Conservation (phyloP, 2,329 filamentous ascomycete genomes). For the Didymella segeticola region DNA sequence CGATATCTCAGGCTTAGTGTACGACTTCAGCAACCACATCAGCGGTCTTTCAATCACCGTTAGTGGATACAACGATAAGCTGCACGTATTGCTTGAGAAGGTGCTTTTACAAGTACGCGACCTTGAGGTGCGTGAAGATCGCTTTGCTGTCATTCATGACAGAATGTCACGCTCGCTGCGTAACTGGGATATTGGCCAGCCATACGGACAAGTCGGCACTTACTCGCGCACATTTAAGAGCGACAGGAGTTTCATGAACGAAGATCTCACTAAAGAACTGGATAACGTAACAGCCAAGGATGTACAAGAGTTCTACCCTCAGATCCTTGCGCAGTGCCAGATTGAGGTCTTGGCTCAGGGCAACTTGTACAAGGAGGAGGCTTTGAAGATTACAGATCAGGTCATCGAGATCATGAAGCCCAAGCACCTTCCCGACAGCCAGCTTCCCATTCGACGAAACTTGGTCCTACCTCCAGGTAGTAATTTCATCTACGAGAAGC, state of each 20-base stretch:
- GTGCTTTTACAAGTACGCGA: slow-evolving; percentile 85
- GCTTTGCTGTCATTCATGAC: slow-evolving; percentile 92
- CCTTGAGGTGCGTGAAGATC: slow-evolving; percentile 81
- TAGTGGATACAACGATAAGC: slow-evolving; percentile 95
- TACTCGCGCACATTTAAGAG: slow-evolving; percentile 81
- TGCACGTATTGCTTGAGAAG: slow-evolving; percentile 87
- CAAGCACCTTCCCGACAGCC: slow-evolving; percentile 72
- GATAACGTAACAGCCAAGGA: slow-evolving; percentile 75
- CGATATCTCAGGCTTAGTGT: slow-evolving; percentile 87
- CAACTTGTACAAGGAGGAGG: slow-evolving; percentile 94
- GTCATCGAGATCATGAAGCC: slow-evolving; percentile 80
- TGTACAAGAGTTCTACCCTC: slow-evolving; percentile 77
- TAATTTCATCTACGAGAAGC: slow-evolving; percentile 83
- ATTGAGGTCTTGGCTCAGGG: slow-evolving; percentile 90
- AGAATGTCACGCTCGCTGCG: slow-evolving; percentile 76
- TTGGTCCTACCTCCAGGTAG: slow-evolving; percentile 78
- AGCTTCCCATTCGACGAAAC: slow-evolving; percentile 81
- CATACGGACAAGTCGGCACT: slow-evolving; percentile 85
- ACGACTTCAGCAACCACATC: slow-evolving; percentile 75
- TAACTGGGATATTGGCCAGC: slow-evolving; percentile 87
- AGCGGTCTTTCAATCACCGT: slow-evolving; percentile 80
- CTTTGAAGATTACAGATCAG: slow-evolving; percentile 81
- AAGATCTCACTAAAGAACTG: slow-evolving; percentile 80
- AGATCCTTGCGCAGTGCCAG: slow-evolving; percentile 81
- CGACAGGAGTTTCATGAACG: slow-evolving; percentile 78